Evolutionary conservation across 495 filamentous ascomycete species (phyloP).

Genomic region (Aspergillus asperescens): DNA sequence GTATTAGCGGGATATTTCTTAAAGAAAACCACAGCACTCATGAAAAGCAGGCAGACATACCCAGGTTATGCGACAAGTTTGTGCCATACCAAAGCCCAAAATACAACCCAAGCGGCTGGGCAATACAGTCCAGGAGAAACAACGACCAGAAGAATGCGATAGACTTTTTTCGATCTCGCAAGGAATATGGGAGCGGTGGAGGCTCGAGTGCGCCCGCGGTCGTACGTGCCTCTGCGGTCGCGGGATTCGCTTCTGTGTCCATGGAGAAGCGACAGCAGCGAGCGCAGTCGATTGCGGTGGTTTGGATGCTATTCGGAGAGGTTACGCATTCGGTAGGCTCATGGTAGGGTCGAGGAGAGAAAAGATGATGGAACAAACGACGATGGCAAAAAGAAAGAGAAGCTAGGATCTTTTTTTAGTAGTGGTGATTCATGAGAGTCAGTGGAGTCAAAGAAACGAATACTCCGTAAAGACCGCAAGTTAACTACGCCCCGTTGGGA

Average conservation of each 20-base stretch:
- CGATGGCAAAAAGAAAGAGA: neutral
- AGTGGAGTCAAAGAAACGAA: neutral
- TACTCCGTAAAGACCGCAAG: neutral
- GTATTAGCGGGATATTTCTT: neutral
- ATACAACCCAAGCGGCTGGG: conserved; percentile 53
- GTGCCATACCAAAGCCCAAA: conserved; percentile 54
- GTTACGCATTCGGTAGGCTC: neutral
- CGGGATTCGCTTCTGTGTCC: conserved; percentile 30
- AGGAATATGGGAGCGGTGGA: conserved; percentile 52
- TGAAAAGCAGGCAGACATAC: conserved; percentile 27
- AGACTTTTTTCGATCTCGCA: conserved; percentile 48
- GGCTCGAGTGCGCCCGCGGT: conserved; percentile 29
- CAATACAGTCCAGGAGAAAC: conserved; percentile 49
- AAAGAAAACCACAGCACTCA: too few relatives aligned
- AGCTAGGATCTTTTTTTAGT: neutral
- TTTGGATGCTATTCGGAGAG: conserved; percentile 5
- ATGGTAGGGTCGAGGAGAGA: neutral
- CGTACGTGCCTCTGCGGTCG: neutral
- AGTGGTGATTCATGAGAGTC: neutral
- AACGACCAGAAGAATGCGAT: conserved; percentile 56
- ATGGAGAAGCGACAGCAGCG: conserved; percentile 16
- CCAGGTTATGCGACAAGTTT: conserved; percentile 49
- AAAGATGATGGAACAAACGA: neutral
- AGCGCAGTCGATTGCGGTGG: neutral
- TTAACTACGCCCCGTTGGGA: too few relatives aligned